Percentiles rank a stretch among this genome's conserved stretches.
Conservation (phyloP, 768 basidiomycete species). For the Leccinum arenicola region DNA sequence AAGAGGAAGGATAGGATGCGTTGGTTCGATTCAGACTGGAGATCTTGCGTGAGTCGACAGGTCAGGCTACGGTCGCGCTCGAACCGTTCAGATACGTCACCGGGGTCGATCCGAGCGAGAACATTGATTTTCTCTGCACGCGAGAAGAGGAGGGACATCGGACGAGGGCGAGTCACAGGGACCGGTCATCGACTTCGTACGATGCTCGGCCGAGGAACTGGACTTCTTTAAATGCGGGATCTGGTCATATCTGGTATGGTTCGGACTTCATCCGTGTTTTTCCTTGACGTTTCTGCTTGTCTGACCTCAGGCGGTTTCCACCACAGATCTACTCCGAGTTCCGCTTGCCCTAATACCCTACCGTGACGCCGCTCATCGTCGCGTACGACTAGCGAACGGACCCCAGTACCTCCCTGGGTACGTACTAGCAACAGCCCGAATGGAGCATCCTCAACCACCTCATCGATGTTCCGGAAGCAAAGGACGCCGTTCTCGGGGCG, state of each 20-base stretch:
- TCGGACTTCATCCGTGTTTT: too few relatives aligned
- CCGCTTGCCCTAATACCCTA: slow-evolving; percentile 1
- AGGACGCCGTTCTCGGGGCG: background rate
- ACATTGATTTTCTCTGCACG: slow-evolving; percentile 63
- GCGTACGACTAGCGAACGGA: slow-evolving; percentile 2
- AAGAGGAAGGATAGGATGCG: background rate
- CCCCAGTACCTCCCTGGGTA: background rate
- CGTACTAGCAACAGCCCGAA: background rate
- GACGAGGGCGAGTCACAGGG: slow-evolving; percentile 14
- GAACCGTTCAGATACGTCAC: slow-evolving; percentile 55
- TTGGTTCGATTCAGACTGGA: too few relatives aligned
- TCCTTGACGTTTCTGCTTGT: too few relatives aligned
- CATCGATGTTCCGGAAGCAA: slow-evolving; percentile 1
- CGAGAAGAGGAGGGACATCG: slow-evolving; percentile 1
- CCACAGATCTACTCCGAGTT: slow-evolving; percentile 8
- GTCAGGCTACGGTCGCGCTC: slow-evolving; percentile 66
- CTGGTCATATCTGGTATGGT: slow-evolving; percentile 60
- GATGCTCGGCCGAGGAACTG: slow-evolving; percentile 55
- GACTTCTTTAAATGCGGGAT: slow-evolving; percentile 50
- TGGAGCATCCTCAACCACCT: slow-evolving; percentile 1
- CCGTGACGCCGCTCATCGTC: slow-evolving; percentile 4
- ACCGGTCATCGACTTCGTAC: slow-evolving; percentile 29
- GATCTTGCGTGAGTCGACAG: slow-evolving; percentile 31
- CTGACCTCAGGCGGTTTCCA: background rate
- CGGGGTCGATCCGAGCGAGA: slow-evolving; percentile 71